A percentile compares a stretch with the other conserved stretches of the same genome.
Conservation (phyloP, 768 basidiomycete genomes). For the Lentinula guzmanii region DNA sequence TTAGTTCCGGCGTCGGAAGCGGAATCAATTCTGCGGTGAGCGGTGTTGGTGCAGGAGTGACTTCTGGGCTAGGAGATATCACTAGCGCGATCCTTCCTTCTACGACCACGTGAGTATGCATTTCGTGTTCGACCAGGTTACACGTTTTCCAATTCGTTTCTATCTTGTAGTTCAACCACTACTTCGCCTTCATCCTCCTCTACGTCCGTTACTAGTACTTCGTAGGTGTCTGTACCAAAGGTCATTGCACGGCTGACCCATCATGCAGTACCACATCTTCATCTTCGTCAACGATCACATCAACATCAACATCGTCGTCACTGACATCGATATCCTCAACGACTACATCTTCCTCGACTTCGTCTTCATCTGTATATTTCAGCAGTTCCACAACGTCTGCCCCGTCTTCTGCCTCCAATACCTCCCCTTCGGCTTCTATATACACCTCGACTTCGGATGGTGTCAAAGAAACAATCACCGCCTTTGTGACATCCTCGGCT, state of each 20-base stretch:
- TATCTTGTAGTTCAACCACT: not conserved
- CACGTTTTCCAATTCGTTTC: not conserved
- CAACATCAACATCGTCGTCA: not conserved
- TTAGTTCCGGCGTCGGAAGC: not conserved
- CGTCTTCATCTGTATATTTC: not conserved
- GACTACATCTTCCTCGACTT: not conserved
- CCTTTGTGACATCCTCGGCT: conserved; percentile 20
- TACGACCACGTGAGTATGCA: not conserved
- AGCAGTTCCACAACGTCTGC: conserved; percentile 8
- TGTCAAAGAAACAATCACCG: conserved; percentile 23
- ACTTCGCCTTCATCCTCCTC: not conserved
- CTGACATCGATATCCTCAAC: not conserved
- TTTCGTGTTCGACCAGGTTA: not conserved
- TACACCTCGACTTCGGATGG: conserved; percentile 12
- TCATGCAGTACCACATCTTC: not conserved
- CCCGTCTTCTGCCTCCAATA: conserved; percentile 10
- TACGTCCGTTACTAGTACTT: not conserved
- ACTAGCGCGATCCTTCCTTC: conserved; percentile 1
- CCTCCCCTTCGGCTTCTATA: conserved; percentile 11
- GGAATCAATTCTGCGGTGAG: not conserved
- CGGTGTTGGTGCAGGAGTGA: not conserved
- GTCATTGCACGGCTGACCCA: not conserved
- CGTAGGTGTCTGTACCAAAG: not conserved
- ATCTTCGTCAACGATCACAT: not conserved
- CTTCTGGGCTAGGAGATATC: conserved; percentile 2